These are phyloP conservation scores for Penicillium robsamsonii DNA, from an alignment of 495 filamentous ascomycete genomes.

Conservation along the genomic window DNA sequence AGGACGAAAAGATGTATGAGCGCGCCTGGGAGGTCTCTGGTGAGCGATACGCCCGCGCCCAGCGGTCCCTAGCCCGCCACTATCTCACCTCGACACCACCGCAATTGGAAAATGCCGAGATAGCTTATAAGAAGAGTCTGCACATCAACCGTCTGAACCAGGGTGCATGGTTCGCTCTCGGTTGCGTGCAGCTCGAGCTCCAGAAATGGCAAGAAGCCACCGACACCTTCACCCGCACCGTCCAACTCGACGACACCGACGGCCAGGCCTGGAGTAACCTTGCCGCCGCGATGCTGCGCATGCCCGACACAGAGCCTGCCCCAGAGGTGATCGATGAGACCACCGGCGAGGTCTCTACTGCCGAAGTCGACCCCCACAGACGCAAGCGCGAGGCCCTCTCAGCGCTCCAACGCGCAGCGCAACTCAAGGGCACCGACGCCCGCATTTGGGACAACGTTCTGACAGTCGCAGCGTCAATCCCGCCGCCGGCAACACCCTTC, in stretches of 20 bases:
- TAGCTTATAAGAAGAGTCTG: constrained; percentile 74
- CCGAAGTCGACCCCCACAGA: constrained; percentile 51
- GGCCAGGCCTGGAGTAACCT: constrained; percentile 95
- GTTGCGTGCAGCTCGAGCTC: constrained; percentile 79
- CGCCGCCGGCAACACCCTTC: constrained; percentile 68
- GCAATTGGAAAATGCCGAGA: constrained; percentile 65
- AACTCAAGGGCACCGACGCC: constrained; percentile 76
- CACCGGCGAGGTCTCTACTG: constrained; percentile 20
- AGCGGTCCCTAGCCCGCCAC: constrained; percentile 79
- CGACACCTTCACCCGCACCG: constrained; percentile 77
- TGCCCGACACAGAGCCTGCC: constrained; percentile 37
- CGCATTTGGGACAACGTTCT: constrained; percentile 96
- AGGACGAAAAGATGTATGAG: constrained; percentile 69
- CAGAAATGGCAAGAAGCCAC: constrained; percentile 74
- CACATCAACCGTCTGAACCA: constrained; percentile 77
- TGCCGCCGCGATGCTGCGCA: constrained; percentile 71
- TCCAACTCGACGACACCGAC: constrained; percentile 81
- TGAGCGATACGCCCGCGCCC: constrained; percentile 77
- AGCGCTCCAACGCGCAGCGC: constrained; percentile 81
- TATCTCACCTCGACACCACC: constrained; percentile 59
- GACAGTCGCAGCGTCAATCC: constrained; percentile 73
- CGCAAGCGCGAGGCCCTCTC: constrained; percentile 70
- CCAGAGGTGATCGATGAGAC: constrained; percentile 30
- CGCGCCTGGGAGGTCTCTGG: constrained; percentile 87
- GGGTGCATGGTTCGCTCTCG: constrained; percentile 82